Percentiles rank a stretch among this genome's conserved stretches.
phyloP scores from a whole-genome alignment of 805 yeast genomes.

The Komagataella mondaviorum region DNA sequence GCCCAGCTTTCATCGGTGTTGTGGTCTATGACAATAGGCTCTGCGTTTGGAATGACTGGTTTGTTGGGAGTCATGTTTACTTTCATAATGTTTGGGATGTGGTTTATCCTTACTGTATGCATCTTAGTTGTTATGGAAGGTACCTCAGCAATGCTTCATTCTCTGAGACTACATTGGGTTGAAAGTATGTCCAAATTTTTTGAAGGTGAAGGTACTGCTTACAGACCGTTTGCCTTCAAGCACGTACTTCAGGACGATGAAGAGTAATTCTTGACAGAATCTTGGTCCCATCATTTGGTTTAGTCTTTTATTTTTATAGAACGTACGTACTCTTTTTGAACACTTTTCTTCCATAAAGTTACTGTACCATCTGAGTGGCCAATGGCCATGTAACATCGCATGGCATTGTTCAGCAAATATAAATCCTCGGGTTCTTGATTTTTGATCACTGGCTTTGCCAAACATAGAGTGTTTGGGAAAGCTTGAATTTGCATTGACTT shows the following conservation, averaged over 20 bases:
- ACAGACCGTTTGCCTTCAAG: slow-evolving; percentile 73
- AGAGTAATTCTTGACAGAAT: neutral
- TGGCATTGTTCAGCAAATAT: slow-evolving; percentile 24
- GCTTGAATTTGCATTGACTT: slow-evolving; percentile 2
- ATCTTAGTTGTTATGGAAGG: slow-evolving; percentile 97
- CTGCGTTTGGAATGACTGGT: slow-evolving; percentile 57
- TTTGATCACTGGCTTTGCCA: slow-evolving; percentile 7
- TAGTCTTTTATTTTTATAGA: neutral
- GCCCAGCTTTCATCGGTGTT: slow-evolving; percentile 90
- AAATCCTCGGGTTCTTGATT: slow-evolving; percentile 14
- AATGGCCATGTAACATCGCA: slow-evolving; percentile 51
- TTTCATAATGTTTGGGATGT: slow-evolving; percentile 78
- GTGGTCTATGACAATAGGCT: slow-evolving; percentile 89
- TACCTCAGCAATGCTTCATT: slow-evolving; percentile 96
- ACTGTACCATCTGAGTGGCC: slow-evolving; percentile 49
- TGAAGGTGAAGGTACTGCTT: slow-evolving; percentile 90
- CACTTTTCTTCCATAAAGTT: slow-evolving; percentile 31
- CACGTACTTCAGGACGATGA: neutral
- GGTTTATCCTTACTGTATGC: slow-evolving; percentile 87
- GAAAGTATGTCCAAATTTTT: slow-evolving; percentile 98
- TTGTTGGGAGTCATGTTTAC: slow-evolving; percentile 56
- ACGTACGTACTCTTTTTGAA: neutral
- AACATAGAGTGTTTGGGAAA: neutral
- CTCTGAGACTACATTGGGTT: slow-evolving; percentile 98
- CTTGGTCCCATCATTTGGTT: neutral